Percentiles rank a stretch among this genome's conserved stretches.
phyloP scores from a whole-genome alignment of 2,329 filamentous ascomycete species.

The Calonectria leucothoes region DNA sequence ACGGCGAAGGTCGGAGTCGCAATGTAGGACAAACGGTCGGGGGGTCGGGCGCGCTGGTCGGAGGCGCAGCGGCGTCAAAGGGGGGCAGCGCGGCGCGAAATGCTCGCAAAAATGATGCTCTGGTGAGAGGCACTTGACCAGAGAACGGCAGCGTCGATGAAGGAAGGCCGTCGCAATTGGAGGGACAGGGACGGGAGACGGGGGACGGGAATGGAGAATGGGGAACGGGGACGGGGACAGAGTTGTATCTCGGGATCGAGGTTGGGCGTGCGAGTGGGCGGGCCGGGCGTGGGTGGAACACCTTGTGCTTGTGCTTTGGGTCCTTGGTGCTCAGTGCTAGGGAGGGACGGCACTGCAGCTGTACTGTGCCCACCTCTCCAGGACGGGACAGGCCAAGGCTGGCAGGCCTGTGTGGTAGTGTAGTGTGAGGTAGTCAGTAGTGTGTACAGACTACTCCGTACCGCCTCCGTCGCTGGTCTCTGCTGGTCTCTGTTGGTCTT shows the following conservation, averaged over 20 bases:
- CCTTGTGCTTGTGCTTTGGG: conserved; percentile 16
- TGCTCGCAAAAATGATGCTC: conserved; percentile 24
- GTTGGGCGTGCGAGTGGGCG: conserved; percentile 39
- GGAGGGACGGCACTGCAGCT: conserved; percentile 19
- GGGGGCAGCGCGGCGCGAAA: conserved; percentile 22
- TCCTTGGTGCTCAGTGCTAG: neutral
- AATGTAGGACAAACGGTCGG: conserved; percentile 22
- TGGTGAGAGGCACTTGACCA: conserved; percentile 26
- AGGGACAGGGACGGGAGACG: conserved; percentile 33
- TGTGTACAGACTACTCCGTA: neutral
- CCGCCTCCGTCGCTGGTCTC: neutral
- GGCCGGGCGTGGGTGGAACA: conserved; percentile 40
- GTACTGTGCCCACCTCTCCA: conserved; percentile 11
- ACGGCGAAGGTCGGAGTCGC: conserved; percentile 20
- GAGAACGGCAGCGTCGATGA: conserved; percentile 34
- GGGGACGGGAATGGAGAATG: conserved; percentile 36
- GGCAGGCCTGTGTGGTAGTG: neutral
- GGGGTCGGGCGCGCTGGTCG: conserved; percentile 18
- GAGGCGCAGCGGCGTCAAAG: conserved; percentile 26
- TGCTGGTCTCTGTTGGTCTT: conserved; percentile 1
- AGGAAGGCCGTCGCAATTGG: conserved; percentile 41
- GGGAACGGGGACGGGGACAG: conserved; percentile 39
- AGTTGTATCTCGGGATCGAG: conserved; percentile 45
- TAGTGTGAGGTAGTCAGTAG: neutral
- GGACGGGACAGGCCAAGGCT: conserved; percentile 5